Evolutionary conservation across 2,329 filamentous ascomycete species (phyloP), one percentile per base, ranked within the genome.

Genomic region (Phialophora tarda): DNA sequence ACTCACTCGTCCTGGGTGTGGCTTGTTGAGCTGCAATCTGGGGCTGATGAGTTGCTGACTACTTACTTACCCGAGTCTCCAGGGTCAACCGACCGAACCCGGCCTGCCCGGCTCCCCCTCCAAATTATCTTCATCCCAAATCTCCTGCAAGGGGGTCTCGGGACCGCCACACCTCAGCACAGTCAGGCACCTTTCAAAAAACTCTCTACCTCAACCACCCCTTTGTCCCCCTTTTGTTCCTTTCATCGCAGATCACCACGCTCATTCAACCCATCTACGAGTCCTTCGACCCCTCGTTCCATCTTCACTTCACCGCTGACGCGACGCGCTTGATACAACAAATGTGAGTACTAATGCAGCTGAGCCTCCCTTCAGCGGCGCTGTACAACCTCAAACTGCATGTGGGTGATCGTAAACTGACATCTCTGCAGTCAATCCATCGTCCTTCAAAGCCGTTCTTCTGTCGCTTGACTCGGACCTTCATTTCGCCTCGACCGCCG

Each of bases 1-100:
- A 12, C 10, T 41, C 41, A 47, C 11, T 38, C 41, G 30, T 17
- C 24, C 23, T 54, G 57, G 24, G 48, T 56, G 63, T 65, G 56
- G 63, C 63, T 48, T 65, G 44, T 44, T 55, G 26, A 10, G 47
- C 55, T 6, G 38, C 8, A 21, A 30, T 48, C 44, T 24, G 41
- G 12, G 17, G 51, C 48, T 53, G 60, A 26, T 51, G 48, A 17
- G 21, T 51, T 56, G 61, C 61, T 61, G 58, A 61, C 58, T 61
- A 41, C 14, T 41, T 41, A 41, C 47, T 44, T 44, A 44, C 47
- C 21, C 48, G 48, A 51, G 58, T 12, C 57, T 50, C 57, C 5
- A 59, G 57, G 32, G 32, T 50, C 60, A 41, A 50, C 30, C 59
- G 24, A 53, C 26, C 34, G n/a, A 32, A 24, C 51, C 32, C 32